Evolutionary conservation across 1,284 basidiomycete species (phyloP).

Genomic region (Pyrrhoderma lamaoense): DNA sequence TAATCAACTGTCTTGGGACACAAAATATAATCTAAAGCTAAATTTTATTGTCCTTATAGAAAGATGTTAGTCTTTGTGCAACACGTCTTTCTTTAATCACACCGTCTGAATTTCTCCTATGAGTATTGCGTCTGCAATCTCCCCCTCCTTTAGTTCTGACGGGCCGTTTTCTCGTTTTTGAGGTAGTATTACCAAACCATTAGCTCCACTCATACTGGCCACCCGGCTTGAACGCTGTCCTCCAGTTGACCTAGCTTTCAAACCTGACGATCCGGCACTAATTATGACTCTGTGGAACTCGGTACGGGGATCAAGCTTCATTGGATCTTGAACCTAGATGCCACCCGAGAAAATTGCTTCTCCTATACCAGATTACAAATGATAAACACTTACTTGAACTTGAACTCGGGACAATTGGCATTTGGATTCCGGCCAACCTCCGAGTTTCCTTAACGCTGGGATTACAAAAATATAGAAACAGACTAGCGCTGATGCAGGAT

Average conservation of each 20-base stretch:
- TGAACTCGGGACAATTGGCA: constrained; percentile 58
- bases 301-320: constrained; percentile 65
- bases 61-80: not conserved
- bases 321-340: constrained; percentile 38
- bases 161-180: constrained; percentile 32
- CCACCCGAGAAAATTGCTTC: constrained; percentile 27
- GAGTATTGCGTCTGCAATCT: constrained; percentile 49
- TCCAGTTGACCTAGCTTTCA: constrained; percentile 75
- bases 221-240: constrained; percentile 77
- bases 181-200: constrained; percentile 70
- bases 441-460: constrained; percentile 68
- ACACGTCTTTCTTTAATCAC: not conserved
- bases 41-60: not conserved
- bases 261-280: constrained; percentile 34
- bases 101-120: constrained; percentile 55
- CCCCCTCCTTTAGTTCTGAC: constrained; percentile 41
- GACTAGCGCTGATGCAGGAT: constrained; percentile 85
- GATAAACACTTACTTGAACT: constrained; percentile 46
- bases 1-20: too few relatives aligned
- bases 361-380: not conserved
- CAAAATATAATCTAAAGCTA: too few relatives aligned
- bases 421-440: constrained; percentile 51
- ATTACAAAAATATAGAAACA: constrained; percentile 83
- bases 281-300: constrained; percentile 80
- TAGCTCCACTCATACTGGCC: constrained; percentile 70